Base-by-base conservation (phyloP, 2,329 filamentous ascomycete genomes). In the Colletotrichum gloeosporioides region DNA sequence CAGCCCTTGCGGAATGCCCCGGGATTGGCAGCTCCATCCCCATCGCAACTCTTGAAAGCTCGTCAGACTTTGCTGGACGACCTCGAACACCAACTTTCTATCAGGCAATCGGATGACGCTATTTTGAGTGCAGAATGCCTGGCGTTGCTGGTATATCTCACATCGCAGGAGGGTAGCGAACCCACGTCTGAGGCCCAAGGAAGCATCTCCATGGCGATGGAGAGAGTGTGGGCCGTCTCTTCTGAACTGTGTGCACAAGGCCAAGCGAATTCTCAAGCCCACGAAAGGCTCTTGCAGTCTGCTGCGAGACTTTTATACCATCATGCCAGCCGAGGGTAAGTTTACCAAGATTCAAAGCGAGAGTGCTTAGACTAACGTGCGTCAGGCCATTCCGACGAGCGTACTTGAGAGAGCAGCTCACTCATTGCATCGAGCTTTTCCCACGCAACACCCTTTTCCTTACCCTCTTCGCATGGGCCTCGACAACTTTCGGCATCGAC, bases 391-490 rank as follows among this genome's bases (percentile, higher is more conserved):
- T 94, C 84, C 93, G 93, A 69, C 93, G 95, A 6, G 86, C 88
- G 0, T 88, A 92, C 22, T 83, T 98, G 39, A 92, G 94, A 59
- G 84, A 89, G 9, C 86, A 93, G 15, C 85, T 98, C 1, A 84
- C 87, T 6, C 85, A 87, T 3, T 94, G 93, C 77, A 87, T 97
- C 27, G 79, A 80, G 0, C 82, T 86, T 8, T 98, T 96, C 82
- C 95, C 96, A 0, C 87, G 88, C 65, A 98, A 98, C 85, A 94
- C 92, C 2, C 88, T 95, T 8, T 93, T 98, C 77, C 88, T 98
- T 2, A 88, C 90, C 2, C 85, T 97, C 1, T 94, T 94, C 78
- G 90, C 92, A n/a, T 94, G 93, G 88, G 93, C 95, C 77, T 93
- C 96, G 81, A 88, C 92, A 3, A 91, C 93, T 9, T 91, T 95